A percentile compares a stretch with the other conserved stretches of the same genome.
Conservation (phyloP, 768 basidiomycete species). For the Kockovaella imperatae region DNA sequence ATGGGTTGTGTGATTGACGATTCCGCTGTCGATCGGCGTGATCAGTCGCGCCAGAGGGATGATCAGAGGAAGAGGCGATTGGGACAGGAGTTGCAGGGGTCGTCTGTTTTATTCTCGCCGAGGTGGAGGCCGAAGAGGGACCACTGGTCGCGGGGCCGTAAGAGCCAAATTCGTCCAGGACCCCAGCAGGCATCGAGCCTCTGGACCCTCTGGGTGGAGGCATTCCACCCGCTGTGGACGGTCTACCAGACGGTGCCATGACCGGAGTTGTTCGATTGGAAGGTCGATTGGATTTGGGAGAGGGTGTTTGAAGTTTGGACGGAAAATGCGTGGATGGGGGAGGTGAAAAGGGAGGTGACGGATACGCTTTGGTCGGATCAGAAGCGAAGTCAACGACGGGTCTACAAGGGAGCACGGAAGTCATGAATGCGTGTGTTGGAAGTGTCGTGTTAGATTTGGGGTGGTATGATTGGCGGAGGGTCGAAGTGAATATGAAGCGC, state of each 20-base stretch:
- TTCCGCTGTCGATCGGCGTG: constrained; percentile 14
- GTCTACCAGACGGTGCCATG: too few species aligned
- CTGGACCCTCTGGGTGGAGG: too few species aligned
- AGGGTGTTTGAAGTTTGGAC: not conserved
- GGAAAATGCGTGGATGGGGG: not conserved
- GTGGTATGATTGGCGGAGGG: not conserved
- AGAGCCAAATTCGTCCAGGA: constrained; percentile 26
- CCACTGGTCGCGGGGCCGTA: constrained; percentile 8
- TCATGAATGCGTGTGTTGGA: constrained; percentile 37
- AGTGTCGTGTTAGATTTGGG: not conserved
- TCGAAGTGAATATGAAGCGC: too few species aligned
- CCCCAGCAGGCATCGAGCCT: too few species aligned
- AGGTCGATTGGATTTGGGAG: too few species aligned
- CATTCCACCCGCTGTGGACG: too few species aligned
- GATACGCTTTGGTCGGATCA: constrained; percentile 8
- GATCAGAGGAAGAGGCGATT: constrained; percentile 24
- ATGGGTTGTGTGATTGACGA: constrained; percentile 41
- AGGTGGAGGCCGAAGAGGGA: constrained; percentile 10
- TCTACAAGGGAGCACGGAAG: constrained; percentile 22
- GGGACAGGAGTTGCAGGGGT: constrained; percentile 23
- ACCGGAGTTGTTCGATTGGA: too few species aligned
- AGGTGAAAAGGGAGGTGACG: constrained; percentile 20
- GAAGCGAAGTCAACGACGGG: constrained; percentile 38
- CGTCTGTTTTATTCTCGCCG: too few species aligned
- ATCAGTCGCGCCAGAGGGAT: not conserved